Evolutionary conservation across 2,329 filamentous ascomycete species (phyloP).

Genomic region (Helicocarpus griseus): DNA sequence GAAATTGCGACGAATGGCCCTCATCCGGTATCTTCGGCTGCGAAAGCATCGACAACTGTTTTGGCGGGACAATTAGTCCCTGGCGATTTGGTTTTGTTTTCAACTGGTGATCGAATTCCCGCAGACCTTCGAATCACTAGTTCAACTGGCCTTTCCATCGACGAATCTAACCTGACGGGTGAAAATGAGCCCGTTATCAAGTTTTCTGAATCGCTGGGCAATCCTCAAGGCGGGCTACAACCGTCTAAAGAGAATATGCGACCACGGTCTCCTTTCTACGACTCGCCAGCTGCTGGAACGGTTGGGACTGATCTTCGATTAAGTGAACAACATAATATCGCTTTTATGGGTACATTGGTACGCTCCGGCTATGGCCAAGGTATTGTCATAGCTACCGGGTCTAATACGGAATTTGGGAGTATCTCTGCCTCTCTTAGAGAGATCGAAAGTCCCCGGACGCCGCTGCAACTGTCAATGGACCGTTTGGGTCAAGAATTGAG

Average conservation of each 20-base stretch:
- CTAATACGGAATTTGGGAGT: constrained; percentile 87
- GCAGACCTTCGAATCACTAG: constrained; percentile 92
- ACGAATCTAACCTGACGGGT: constrained; percentile 92
- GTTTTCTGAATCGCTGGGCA: constrained; percentile 51
- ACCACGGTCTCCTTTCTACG: constrained; percentile 47
- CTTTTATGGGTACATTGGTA: constrained; percentile 95
- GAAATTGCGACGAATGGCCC: constrained; percentile 36
- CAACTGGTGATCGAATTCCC: constrained; percentile 90
- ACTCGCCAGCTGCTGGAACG: constrained; percentile 48
- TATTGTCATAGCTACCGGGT: constrained; percentile 92
- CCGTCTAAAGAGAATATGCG: constrained; percentile 19
- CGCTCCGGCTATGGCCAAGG: constrained; percentile 92
- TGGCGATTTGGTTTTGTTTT: constrained; percentile 86
- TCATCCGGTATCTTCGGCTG: constrained; percentile 51
- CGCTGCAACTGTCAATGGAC: constrained; percentile 93
- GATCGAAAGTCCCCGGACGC: constrained; percentile 90
- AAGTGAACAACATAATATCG: constrained; percentile 78
- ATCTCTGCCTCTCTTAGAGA: constrained; percentile 91
- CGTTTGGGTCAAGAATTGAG: constrained; percentile 91
- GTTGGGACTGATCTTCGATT: constrained; percentile 57
- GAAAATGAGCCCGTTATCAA: constrained; percentile 91
- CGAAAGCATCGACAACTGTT: constrained; percentile 74
- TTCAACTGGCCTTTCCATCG: constrained; percentile 81
- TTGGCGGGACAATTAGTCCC: constrained; percentile 81
- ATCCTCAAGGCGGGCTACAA: constrained; percentile 22